phyloP scores from a whole-genome alignment of 2,329 filamentous ascomycete species.

The Fusarium annulatum region DNA sequence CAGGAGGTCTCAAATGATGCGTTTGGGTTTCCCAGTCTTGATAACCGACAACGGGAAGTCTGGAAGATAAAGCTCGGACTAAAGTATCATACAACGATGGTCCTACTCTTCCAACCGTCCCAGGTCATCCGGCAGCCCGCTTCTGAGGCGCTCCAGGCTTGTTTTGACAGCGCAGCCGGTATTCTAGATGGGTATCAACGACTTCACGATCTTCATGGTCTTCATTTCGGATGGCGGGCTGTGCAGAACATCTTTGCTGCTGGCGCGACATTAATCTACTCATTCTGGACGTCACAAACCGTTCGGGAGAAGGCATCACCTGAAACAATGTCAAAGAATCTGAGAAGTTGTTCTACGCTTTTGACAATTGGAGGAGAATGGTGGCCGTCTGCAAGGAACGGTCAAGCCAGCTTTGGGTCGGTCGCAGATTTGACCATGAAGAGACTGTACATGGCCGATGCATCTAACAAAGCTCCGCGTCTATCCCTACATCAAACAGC shows the following conservation, averaged over 20 bases:
- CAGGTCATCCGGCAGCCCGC: background rate
- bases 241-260: background rate
- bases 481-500: fast-evolving
- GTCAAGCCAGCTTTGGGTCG: background rate
- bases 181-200: background rate
- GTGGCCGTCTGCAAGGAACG: background rate
- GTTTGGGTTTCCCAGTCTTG: background rate
- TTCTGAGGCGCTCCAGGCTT: background rate
- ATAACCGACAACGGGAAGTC: background rate
- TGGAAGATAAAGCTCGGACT: background rate
- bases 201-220: background rate
- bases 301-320: background rate
- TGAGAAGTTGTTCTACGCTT: background rate
- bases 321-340: background rate
- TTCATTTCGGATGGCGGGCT: background rate
- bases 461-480: background rate
- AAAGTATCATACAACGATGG: background rate
- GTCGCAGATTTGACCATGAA: background rate
- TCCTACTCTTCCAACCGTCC: background rate
- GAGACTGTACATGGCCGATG: background rate
- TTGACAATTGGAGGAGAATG: background rate
- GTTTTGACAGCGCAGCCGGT: background rate
- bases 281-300: background rate
- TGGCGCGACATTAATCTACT: background rate
- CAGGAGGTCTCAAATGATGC: background rate